phyloP scores from a whole-genome alignment of 306 rosid genomes.

The Parietaria judaica region DNA sequence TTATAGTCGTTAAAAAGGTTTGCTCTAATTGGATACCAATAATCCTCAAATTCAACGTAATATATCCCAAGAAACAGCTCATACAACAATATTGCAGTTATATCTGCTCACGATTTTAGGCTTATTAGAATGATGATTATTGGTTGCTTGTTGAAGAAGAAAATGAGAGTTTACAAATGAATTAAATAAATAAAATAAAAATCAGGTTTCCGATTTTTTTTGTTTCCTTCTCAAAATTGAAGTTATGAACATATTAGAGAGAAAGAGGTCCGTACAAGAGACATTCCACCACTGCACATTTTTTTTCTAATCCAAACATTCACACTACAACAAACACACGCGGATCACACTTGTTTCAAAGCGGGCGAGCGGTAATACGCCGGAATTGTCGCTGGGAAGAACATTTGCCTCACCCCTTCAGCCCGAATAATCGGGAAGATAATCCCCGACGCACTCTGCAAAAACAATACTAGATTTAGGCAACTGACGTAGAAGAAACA shows the following conservation, averaged over 20 bases:
- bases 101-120: background rate
- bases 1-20: no score
- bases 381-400: conserved; percentile 72
- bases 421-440: conserved; percentile 87
- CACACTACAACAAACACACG: conserved; percentile 1
- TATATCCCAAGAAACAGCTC: no score
- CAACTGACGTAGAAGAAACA: background rate
- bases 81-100: no score
- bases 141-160: background rate
- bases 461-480: conserved; percentile 9
- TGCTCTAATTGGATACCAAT: no score
- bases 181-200: background rate
- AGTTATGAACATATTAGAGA: conserved; percentile 5
- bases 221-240: background rate
- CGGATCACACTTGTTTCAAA: conserved; percentile 10
- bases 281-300: no score
- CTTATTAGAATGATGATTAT: background rate
- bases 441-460: conserved; percentile 82
- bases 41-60: no score
- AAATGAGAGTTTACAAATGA: no score
- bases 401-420: conserved; percentile 94
- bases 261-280: background rate
- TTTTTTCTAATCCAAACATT: background rate
- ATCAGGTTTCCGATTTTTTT: background rate
- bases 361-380: conserved; percentile 76